phyloP scores from a whole-genome alignment of 805 yeast genomes.

The Cyberlindnera veronae region DNA sequence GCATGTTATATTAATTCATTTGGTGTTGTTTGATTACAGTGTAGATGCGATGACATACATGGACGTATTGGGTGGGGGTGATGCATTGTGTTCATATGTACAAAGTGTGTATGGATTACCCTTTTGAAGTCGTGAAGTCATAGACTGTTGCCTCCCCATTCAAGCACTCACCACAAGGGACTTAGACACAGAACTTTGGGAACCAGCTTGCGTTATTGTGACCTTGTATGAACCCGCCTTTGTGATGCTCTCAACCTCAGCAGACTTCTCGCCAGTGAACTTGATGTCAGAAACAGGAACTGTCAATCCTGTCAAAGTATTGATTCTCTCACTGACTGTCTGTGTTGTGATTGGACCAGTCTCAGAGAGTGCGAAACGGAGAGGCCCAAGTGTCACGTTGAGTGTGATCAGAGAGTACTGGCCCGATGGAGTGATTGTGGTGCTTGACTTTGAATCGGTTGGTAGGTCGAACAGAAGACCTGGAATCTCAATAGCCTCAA shows the following conservation, averaged over 20 bases:
- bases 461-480: slow-evolving; percentile 24
- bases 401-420: slow-evolving; percentile 24
- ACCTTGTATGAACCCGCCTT: slow-evolving; percentile 20
- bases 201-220: slow-evolving; percentile 16
- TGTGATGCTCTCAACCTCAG: slow-evolving; percentile 11
- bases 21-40: no score
- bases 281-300: slow-evolving; percentile 21
- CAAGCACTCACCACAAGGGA: slow-evolving; percentile 13
- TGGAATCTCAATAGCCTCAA: slow-evolving; percentile 17
- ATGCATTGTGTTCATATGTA: no score
- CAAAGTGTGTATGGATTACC: no score
- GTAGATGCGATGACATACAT: no score
- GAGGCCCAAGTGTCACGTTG: slow-evolving; percentile 18
- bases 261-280: slow-evolving; percentile 3
- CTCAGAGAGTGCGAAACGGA: slow-evolving; percentile 8
- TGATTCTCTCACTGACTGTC: slow-evolving; percentile 14
- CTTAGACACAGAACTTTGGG: slow-evolving; percentile 15
- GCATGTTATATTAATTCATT: slow-evolving; percentile 1
- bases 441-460: slow-evolving; percentile 2
- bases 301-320: slow-evolving; percentile 9
- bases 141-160: no score
- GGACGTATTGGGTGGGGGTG: no score
- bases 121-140: no score
- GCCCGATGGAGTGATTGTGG: slow-evolving; percentile 9
- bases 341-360: slow-evolving; percentile 12